phyloP scores from a whole-genome alignment of 306 rosid genomes.

The Begonia peltatifolia region DNA sequence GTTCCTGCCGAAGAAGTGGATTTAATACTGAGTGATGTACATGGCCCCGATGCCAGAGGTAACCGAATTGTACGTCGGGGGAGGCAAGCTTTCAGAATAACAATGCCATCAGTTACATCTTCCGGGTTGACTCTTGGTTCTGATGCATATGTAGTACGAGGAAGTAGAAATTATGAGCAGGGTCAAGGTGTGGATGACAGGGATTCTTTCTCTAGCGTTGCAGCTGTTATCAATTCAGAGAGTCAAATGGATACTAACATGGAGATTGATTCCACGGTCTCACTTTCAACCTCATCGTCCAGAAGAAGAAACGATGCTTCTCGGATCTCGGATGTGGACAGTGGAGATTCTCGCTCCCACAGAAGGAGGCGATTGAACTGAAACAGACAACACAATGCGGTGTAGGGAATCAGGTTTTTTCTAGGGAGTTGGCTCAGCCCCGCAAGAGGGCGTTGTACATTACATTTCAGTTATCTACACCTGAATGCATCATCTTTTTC shows the following conservation, averaged over 20 bases:
- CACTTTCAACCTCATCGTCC: conserved; percentile 86
- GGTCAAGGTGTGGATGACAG: conserved; percentile 67
- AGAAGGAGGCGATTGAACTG: conserved; percentile 75
- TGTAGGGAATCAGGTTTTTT: too few relatives aligned
- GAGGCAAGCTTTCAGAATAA: conserved; percentile 43
- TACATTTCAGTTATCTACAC: too few relatives aligned
- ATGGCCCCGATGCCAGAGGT: conserved; percentile 38
- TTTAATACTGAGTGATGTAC: conserved; percentile 26
- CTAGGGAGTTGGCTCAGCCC: too few relatives aligned
- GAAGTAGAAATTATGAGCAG: conserved; percentile 50
- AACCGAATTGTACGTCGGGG: conserved; percentile 40
- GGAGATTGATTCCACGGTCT: conserved; percentile 14
- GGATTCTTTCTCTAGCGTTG: conserved; percentile 86
- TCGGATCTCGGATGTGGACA: conserved; percentile 74
- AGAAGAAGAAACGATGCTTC: conserved; percentile 69
- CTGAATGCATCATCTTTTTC: too few relatives aligned
- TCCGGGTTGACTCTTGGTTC: conserved; percentile 51
- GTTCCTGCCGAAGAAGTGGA: conserved; percentile 44
- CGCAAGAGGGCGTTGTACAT: too few relatives aligned
- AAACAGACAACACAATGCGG: neutral
- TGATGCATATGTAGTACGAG: conserved; percentile 30
- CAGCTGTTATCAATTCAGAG: conserved; percentile 85
- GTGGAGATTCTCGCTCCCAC: conserved; percentile 88
- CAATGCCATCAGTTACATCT: conserved; percentile 35
- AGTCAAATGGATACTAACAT: conserved; percentile 70